These are phyloP conservation scores for Leccinum disarticulatum DNA, from an alignment of 768 basidiomycete genomes.

Conservation along the genomic window DNA sequence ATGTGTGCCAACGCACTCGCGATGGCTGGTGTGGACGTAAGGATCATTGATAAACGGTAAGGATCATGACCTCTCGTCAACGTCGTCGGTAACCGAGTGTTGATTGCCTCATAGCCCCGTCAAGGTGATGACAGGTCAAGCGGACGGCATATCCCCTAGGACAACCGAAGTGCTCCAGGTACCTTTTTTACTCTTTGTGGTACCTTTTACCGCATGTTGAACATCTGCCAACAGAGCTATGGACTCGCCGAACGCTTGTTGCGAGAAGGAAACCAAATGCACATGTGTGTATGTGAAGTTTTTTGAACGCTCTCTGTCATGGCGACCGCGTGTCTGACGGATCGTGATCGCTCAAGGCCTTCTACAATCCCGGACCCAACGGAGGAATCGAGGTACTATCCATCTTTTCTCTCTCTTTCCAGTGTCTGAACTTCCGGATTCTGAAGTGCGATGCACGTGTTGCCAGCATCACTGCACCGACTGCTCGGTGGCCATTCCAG, in stretches of 20 bases:
- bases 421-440: not conserved
- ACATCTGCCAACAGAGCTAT: slow-evolving; percentile 54
- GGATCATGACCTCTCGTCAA: not conserved
- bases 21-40: slow-evolving; percentile 42
- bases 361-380: slow-evolving; percentile 63
- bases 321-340: not conserved
- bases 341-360: slow-evolving; percentile 47
- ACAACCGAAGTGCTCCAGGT: slow-evolving; percentile 57
- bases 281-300: slow-evolving; percentile 53
- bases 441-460: slow-evolving; percentile 59
- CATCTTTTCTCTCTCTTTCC: not conserved
- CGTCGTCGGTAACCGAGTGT: not conserved
- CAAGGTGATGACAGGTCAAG: slow-evolving; percentile 47
- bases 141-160: slow-evolving; percentile 56
- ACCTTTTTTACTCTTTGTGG: not conserved
- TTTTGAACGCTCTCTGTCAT: not conserved
- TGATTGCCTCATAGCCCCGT: slow-evolving; percentile 32
- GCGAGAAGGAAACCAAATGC: slow-evolving; percentile 65
- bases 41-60: slow-evolving; percentile 43
- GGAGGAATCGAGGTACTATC: slow-evolving; percentile 60
- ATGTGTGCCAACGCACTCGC: slow-evolving; percentile 65
- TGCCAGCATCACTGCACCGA: slow-evolving; percentile 58
- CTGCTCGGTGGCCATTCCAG: slow-evolving; percentile 72
- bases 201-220: not conserved
- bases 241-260: slow-evolving; percentile 67